These are phyloP conservation scores for Phytophthora cajani DNA, from an alignment of 352 stramenopile genomes.

Conservation along the genomic window DNA sequence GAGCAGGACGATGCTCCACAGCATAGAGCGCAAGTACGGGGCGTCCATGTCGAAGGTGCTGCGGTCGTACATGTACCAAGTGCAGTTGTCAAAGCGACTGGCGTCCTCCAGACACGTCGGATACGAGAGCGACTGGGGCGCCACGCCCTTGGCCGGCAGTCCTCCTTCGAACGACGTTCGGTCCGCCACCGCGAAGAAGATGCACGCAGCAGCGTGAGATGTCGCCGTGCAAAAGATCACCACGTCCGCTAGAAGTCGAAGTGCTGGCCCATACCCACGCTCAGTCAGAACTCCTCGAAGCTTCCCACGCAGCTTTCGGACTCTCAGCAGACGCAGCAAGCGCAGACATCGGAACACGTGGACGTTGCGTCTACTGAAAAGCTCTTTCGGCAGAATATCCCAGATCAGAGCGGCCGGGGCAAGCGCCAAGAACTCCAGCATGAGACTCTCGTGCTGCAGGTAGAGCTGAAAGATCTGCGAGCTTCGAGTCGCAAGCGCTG, in stretches of 20 bases:
- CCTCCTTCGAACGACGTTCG: conserved; percentile 49
- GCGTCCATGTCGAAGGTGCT: conserved; percentile 67
- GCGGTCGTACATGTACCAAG: conserved; percentile 75
- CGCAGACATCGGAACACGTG: conserved; percentile 50
- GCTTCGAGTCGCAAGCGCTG: conserved; percentile 17
- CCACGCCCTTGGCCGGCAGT: conserved; percentile 40
- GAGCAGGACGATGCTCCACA: conserved; percentile 78
- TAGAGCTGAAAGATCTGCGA: conserved; percentile 46
- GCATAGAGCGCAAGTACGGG: conserved; percentile 63
- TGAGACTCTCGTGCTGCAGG: conserved; percentile 45
- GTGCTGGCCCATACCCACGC: conserved; percentile 45
- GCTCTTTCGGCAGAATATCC: conserved; percentile 65
- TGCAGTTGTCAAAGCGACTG: conserved; percentile 63
- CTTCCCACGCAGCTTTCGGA: conserved; percentile 44
- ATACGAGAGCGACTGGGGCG: conserved; percentile 39
- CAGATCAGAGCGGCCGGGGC: conserved; percentile 57
- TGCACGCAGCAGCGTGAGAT: conserved; percentile 53
- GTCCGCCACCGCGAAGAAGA: conserved; percentile 70
- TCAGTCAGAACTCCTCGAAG: conserved; percentile 56
- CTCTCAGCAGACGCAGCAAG: conserved; percentile 54
- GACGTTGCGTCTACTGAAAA: conserved; percentile 32
- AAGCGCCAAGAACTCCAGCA: conserved; percentile 41
- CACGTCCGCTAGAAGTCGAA: conserved; percentile 59
- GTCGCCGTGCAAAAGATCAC: conserved; percentile 49
- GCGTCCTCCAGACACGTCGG: conserved; percentile 57